Evolutionary conservation across 345 rosid species (phyloP).

Genomic region (Bruguiera parviflora): DNA sequence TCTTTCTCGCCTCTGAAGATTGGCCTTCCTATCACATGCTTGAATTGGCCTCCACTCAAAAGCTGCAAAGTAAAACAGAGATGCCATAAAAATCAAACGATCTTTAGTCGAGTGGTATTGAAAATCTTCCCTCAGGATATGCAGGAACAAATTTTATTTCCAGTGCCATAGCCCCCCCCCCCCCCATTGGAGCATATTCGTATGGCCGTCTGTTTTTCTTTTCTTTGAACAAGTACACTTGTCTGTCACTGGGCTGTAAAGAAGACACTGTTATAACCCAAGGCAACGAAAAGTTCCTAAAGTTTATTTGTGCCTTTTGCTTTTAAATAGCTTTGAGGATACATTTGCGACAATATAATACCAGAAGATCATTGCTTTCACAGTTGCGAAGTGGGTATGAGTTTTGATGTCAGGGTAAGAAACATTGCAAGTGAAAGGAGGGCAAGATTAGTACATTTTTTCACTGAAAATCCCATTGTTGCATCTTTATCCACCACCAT

Average conservation of each 20-base stretch:
- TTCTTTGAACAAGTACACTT: no score
- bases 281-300: not conserved
- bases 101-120: no score
- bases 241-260: no score
- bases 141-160: no score
- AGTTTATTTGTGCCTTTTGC: not conserved
- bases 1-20: constrained; percentile 36
- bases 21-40: constrained; percentile 64
- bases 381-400: constrained; percentile 19
- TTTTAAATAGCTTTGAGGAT: not conserved
- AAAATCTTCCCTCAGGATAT: no score
- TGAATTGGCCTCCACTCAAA: constrained; percentile 49
- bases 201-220: no score
- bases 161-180: no score
- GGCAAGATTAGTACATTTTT: no score
- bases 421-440: not conserved
- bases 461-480: no score
- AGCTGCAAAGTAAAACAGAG: constrained; percentile 22
- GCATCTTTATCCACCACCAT: no score
- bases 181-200: no score
- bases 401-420: not conserved
- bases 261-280: not conserved
- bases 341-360: no score
- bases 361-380: constrained; percentile 4
- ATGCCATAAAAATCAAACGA: not conserved